Percentiles rank a stretch among this genome's conserved stretches.
These are phyloP conservation scores for Holtermanniella nyarrowii DNA, from an alignment of 768 basidiomycete species.

Conservation along the genomic window DNA sequence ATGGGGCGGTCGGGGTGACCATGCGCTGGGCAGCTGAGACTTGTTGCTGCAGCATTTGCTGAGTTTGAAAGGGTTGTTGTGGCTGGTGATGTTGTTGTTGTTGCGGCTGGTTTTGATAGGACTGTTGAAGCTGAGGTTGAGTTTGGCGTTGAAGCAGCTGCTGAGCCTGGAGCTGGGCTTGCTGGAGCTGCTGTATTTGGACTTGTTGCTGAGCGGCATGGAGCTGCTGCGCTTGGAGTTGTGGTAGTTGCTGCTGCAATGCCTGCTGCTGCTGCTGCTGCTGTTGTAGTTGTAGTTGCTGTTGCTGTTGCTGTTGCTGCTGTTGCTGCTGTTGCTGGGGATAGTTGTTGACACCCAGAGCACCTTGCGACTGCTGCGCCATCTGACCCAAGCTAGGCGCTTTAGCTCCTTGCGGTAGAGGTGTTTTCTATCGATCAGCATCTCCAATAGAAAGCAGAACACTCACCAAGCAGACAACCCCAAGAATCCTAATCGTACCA, in stretches of 20 bases:
- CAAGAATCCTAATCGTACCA: not conserved
- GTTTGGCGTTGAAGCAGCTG: not conserved
- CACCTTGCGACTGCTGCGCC: too few species aligned
- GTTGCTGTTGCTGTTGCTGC: not conserved
- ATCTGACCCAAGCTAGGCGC: too few species aligned
- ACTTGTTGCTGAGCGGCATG: not conserved
- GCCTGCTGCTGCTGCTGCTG: not conserved
- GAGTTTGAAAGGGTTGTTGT: not conserved
- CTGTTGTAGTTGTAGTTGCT: too few species aligned
- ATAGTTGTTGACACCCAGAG: not conserved
- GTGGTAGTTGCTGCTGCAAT: not conserved
- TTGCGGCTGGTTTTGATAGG: not conserved
- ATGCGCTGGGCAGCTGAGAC: too few species aligned
- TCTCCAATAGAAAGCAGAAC: too few species aligned
- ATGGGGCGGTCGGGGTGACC: not conserved
- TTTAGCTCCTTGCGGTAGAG: too few species aligned
- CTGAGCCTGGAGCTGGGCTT: not conserved
- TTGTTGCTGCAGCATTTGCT: not conserved
- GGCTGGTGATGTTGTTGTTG: not conserved
- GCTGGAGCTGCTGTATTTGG: not conserved
- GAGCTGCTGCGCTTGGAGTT: not conserved
- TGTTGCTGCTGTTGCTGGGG: not conserved
- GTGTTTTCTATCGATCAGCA: too few species aligned
- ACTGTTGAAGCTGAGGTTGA: not conserved
- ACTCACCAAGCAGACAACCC: not conserved